A percentile compares a stretch with the other conserved stretches of the same genome.
phyloP scores from a whole-genome alignment of 192 early-diverging fungal genomes.

The Mortierella hygrophila region DNA sequence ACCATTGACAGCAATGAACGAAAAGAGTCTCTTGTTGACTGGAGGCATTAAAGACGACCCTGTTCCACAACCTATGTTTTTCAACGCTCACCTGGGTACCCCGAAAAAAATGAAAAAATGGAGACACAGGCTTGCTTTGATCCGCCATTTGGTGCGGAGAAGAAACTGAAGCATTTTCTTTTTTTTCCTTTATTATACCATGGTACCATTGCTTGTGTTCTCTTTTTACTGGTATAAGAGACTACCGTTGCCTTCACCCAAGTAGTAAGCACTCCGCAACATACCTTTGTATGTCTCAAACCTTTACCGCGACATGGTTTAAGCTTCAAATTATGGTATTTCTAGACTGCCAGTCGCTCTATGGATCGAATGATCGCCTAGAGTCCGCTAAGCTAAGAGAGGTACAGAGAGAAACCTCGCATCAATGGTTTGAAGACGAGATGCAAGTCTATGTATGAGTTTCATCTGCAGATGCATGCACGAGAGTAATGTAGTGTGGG shows the following conservation, averaged over 20 bases:
- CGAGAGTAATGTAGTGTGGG: not conserved
- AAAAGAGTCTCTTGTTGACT: not conserved
- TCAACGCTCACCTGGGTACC: not conserved
- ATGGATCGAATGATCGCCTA: not conserved
- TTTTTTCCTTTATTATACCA: not conserved
- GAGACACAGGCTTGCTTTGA: not conserved
- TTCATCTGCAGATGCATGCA: slow-evolving; percentile 7
- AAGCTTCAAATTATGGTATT: not conserved
- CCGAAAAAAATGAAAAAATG: not conserved
- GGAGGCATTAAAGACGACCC: not conserved
- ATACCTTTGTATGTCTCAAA: not conserved
- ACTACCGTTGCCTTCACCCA: not conserved
- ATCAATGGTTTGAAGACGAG: not conserved
- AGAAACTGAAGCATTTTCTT: not conserved
- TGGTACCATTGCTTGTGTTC: not conserved
- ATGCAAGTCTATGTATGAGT: not conserved
- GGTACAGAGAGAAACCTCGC: too few species aligned
- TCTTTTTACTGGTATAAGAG: not conserved
- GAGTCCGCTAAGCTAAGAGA: not conserved
- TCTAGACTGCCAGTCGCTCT: not conserved
- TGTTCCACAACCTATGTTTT: not conserved
- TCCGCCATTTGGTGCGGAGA: not conserved
- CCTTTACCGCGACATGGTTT: not conserved
- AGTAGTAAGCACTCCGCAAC: not conserved
- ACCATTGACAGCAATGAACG: not conserved